Conservation (phyloP, 2,329 filamentous ascomycete species). For the Talaromyces sp. region DNA sequence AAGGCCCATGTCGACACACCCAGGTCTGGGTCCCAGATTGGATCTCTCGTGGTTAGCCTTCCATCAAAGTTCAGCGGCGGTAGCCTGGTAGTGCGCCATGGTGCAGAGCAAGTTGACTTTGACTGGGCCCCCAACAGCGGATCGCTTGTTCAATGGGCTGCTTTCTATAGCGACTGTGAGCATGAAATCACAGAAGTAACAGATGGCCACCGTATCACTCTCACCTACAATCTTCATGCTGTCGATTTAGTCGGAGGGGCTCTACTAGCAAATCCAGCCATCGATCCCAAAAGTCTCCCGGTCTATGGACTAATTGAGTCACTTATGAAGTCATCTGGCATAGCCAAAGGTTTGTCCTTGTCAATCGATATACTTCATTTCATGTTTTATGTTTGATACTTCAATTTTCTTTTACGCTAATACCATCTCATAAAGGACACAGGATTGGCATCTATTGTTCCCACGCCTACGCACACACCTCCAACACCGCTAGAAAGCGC, state of each 20-base stretch:
- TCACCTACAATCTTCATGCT: constrained; percentile 56
- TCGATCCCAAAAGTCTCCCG: constrained; percentile 30
- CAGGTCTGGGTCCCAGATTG: constrained; percentile 44
- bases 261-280: constrained; percentile 11
- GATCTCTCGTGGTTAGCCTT: constrained; percentile 50
- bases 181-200: constrained; percentile 41
- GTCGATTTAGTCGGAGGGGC: constrained; percentile 26
- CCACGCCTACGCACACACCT: background rate
- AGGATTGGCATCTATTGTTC: background rate
- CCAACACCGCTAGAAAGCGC: background rate
- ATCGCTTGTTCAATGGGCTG: constrained; percentile 27
- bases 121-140: constrained; percentile 20
- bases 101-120: constrained; percentile 20
- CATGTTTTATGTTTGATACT: background rate
- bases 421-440: background rate
- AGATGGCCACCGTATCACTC: constrained; percentile 48
- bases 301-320: constrained; percentile 22
- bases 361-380: background rate
- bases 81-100: constrained; percentile 26
- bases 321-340: constrained; percentile 17
- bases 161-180: constrained; percentile 33
- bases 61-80: constrained; percentile 30
- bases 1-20: constrained; percentile 51
- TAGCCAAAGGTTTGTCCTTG: constrained; percentile 7
- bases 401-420: background rate